Conservation (phyloP, 768 basidiomycete species). For the Hygrocybe punicea region DNA sequence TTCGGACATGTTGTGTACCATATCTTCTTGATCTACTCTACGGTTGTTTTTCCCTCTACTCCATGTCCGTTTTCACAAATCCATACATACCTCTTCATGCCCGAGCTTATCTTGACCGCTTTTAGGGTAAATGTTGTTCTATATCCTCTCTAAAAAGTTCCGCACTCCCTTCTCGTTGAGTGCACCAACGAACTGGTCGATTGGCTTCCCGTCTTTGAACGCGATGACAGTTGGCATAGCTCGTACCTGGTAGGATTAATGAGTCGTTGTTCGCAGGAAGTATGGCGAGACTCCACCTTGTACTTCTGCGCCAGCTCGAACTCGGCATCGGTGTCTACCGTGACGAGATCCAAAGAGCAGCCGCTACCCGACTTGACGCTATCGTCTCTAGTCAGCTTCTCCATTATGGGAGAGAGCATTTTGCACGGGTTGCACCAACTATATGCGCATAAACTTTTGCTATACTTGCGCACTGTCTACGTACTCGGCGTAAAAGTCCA, state of each 20-base stretch:
- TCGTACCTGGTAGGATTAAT: constrained; percentile 47
- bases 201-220: constrained; percentile 59
- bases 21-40: too few species aligned
- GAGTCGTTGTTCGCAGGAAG: constrained; percentile 1
- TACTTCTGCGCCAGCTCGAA: constrained; percentile 48
- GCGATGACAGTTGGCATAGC: constrained; percentile 79
- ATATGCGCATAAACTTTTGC: background rate
- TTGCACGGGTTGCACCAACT: constrained; percentile 84
- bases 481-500: constrained; percentile 81
- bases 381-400: constrained; percentile 51
- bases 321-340: constrained; percentile 59
- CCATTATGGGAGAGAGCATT: constrained; percentile 64
- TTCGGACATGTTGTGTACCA: too few species aligned
- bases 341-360: constrained; percentile 64
- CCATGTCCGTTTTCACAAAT: too few species aligned
- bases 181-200: constrained; percentile 64
- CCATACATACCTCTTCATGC: too few species aligned
- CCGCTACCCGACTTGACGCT: constrained; percentile 49
- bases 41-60: too few species aligned
- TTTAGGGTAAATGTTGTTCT: constrained; percentile 7
- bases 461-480: constrained; percentile 19
- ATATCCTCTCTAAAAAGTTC: constrained; percentile 45
- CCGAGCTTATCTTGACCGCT: too few species aligned
- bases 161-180: constrained; percentile 43
- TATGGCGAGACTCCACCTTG: constrained; percentile 37